Conservation (phyloP, 2,329 filamentous ascomycete genomes). For the Gaeumannomyces tritici region DNA sequence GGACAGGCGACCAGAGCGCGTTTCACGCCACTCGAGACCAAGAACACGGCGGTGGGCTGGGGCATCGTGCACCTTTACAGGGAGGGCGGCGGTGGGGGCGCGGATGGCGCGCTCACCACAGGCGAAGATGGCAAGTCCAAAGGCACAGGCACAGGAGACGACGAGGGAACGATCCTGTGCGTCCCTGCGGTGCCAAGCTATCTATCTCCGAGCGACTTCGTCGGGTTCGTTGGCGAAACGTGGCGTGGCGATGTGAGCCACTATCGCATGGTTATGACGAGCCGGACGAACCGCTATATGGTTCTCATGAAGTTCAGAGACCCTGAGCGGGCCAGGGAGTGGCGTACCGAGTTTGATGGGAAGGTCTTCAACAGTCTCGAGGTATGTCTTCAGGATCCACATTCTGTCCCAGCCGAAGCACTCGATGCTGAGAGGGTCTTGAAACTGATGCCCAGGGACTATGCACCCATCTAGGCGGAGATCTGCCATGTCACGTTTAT, state of each 20-base stretch:
- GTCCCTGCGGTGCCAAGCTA: slow-evolving; percentile 93
- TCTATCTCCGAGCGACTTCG: slow-evolving; percentile 79
- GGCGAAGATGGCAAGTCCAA: slow-evolving; percentile 14
- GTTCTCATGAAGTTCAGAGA: slow-evolving; percentile 90
- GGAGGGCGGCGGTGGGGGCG: slow-evolving; percentile 52
- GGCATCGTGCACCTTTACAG: slow-evolving; percentile 91
- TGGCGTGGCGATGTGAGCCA: slow-evolving; percentile 83
- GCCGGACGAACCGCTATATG: slow-evolving; percentile 82
- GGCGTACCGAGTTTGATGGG: slow-evolving; percentile 83
- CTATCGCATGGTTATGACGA: slow-evolving; percentile 89
- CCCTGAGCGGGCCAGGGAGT: slow-evolving; percentile 62
- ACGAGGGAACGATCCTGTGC: slow-evolving; percentile 78
- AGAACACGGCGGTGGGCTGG: slow-evolving; percentile 74
- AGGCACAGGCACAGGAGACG: slow-evolving; percentile 21
- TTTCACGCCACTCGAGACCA: slow-evolving; percentile 61
- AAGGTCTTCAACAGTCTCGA: slow-evolving; percentile 89
- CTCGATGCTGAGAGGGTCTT: not conserved
- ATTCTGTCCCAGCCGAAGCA: not conserved
- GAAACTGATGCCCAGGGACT: not conserved
- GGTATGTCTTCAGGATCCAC: slow-evolving; percentile 34
- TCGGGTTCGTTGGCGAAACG: slow-evolving; percentile 83
- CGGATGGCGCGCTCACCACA: not conserved
- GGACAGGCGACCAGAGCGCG: slow-evolving; percentile 76
- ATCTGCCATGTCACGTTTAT: slow-evolving; percentile 94
- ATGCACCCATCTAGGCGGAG: slow-evolving; percentile 52